Conservation (phyloP, 108 stramenopile species). For the Cyclotella atomus region DNA sequence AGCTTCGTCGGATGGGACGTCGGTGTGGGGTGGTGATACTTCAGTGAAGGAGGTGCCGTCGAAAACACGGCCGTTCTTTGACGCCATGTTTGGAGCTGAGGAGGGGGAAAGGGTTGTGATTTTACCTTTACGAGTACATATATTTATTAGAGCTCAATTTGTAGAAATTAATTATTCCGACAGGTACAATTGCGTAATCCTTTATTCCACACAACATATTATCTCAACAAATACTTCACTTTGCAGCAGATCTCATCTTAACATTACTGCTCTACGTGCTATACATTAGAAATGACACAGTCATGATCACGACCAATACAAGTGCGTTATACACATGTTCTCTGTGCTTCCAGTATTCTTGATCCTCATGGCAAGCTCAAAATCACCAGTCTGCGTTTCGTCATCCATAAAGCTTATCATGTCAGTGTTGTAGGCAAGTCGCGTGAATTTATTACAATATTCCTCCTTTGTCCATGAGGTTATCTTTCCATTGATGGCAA, state of each 20-base stretch:
- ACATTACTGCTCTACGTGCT: too few species aligned
- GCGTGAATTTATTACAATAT: constrained; percentile 43
- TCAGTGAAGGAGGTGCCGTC: constrained; percentile 50
- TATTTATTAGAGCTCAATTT: too few species aligned
- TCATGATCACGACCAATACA: constrained; percentile 46
- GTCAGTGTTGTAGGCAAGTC: constrained; percentile 40
- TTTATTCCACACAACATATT: too few species aligned
- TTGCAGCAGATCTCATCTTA: too few species aligned
- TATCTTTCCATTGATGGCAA: constrained; percentile 30
- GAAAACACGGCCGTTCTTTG: constrained; percentile 43
- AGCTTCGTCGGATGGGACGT: neutral
- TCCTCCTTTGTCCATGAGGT: constrained; percentile 27
- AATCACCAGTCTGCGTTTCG: constrained; percentile 35
- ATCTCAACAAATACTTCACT: too few species aligned
- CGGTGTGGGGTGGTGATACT: constrained; percentile 25
- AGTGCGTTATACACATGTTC: constrained; percentile 25
- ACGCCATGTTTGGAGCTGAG: constrained; percentile 10
- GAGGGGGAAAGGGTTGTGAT: too few species aligned
- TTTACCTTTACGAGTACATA: too few species aligned
- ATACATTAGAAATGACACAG: too few species aligned
- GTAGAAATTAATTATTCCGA: too few species aligned
- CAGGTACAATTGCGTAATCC: too few species aligned
- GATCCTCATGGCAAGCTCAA: constrained; percentile 41
- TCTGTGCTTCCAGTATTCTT: constrained; percentile 1
- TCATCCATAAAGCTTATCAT: constrained; percentile 44